These are phyloP conservation scores for Leishmania arabica DNA, from an alignment of 208 protist genomes.

Conservation along the genomic window DNA sequence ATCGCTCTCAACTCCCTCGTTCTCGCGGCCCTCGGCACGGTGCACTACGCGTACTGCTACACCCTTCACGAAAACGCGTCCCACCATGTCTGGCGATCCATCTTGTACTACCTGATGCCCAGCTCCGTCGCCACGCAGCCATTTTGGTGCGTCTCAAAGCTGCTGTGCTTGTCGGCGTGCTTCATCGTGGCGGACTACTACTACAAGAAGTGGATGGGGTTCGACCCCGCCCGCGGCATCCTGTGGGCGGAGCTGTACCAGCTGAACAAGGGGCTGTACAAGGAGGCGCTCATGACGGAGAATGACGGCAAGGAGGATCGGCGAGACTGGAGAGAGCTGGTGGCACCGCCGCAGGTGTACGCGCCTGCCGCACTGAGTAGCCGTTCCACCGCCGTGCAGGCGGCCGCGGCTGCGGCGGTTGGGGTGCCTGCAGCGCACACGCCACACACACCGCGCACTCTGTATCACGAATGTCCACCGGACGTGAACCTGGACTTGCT, in stretches of 20 bases:
- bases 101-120: constrained; percentile 16
- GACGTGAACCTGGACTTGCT: constrained; percentile 12
- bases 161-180: constrained; percentile 37
- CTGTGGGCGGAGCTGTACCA: constrained; percentile 70
- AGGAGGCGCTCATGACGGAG: constrained; percentile 5
- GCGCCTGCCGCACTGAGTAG: not conserved
- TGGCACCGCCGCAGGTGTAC: constrained; percentile 31
- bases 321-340: constrained; percentile 29
- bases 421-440: not conserved
- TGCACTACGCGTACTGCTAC: constrained; percentile 71
- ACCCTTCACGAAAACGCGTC: constrained; percentile 27
- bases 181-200: constrained; percentile 69
- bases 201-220: constrained; percentile 63
- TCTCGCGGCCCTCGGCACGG: constrained; percentile 52
- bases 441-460: not conserved
- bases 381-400: not conserved
- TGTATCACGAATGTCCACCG: constrained; percentile 27
- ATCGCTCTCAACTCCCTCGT: constrained; percentile 73
- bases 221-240: constrained; percentile 68
- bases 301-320: not conserved
- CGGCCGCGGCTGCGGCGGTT: too few species aligned
- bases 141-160: constrained; percentile 26
- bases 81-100: not conserved
- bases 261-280: constrained; percentile 25
- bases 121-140: constrained; percentile 22